phyloP scores from a whole-genome alignment of 495 filamentous ascomycete species.

The Glutinoglossum americanum region DNA sequence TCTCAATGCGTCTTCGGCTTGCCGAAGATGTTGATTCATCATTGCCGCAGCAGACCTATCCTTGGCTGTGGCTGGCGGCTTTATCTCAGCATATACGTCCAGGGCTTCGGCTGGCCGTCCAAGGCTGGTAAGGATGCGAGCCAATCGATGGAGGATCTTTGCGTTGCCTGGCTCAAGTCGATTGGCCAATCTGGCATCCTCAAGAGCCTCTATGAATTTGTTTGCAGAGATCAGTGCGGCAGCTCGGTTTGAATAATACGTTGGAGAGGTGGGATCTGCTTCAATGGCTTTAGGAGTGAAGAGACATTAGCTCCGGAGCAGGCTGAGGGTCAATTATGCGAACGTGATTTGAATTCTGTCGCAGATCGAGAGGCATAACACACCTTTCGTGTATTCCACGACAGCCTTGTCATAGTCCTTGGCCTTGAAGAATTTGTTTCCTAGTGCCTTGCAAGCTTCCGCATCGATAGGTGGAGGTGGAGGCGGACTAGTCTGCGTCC shows the following conservation, averaged over 20 bases:
- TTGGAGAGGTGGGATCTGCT: constrained; percentile 52
- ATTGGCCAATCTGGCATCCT: constrained; percentile 60
- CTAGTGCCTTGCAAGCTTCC: constrained; percentile 73
- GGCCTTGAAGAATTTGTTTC: constrained; percentile 92
- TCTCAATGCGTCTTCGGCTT: constrained; percentile 54
- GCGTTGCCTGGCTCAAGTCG: constrained; percentile 62
- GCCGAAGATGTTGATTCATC: constrained; percentile 64
- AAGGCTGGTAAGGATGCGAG: constrained; percentile 67
- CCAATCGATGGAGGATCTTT: constrained; percentile 74
- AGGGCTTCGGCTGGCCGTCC: constrained; percentile 74
- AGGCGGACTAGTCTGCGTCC: constrained; percentile 23
- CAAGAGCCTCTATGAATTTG: constrained; percentile 54
- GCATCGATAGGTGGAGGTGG: constrained; percentile 40
- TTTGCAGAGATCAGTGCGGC: constrained; percentile 77
- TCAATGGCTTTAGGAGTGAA: constrained; percentile 44
- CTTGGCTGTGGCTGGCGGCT: constrained; percentile 56
- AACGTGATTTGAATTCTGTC: not conserved
- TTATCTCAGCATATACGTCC: constrained; percentile 48
- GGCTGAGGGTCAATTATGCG: not conserved
- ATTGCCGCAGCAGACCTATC: constrained; percentile 57
- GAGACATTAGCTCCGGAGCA: not conserved
- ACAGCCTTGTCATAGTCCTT: constrained; percentile 70
- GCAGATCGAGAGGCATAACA: constrained; percentile 3
- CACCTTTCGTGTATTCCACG: constrained; percentile 86
- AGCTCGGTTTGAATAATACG: constrained; percentile 86